Conservation (phyloP, 805 yeast genomes). For the Candida montana region DNA sequence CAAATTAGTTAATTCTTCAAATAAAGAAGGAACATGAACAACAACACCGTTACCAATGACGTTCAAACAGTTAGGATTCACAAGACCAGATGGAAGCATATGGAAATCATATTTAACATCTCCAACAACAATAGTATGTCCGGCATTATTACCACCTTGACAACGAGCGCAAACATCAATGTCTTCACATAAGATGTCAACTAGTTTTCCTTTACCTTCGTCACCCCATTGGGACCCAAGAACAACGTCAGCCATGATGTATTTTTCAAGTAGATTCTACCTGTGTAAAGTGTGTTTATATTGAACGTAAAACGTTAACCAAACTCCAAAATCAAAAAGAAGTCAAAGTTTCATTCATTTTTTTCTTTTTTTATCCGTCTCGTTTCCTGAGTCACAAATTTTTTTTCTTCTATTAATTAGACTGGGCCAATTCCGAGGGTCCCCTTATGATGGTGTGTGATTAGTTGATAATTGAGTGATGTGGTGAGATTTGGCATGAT, state of each 20-base stretch:
- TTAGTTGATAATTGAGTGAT: too few species aligned
- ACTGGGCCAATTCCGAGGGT: background rate
- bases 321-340: constrained; percentile 6
- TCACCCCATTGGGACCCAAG: constrained; percentile 99
- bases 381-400: background rate
- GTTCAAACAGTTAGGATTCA: constrained; percentile 86
- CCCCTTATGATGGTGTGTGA: too few species aligned
- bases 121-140: constrained; percentile 94
- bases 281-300: background rate
- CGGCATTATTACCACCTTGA: constrained; percentile 99
- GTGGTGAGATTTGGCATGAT: too few species aligned
- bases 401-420: background rate
- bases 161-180: constrained; percentile 97
- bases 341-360: constrained; percentile 8
- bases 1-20: constrained; percentile 75
- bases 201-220: constrained; percentile 98
- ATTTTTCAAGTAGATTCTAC: too few species aligned
- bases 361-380: background rate
- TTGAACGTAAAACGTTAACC: constrained; percentile 12
- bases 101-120: constrained; percentile 93
- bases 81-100: constrained; percentile 97
- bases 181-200: constrained; percentile 89
- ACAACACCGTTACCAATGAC: constrained; percentile 96
- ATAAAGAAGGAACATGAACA: constrained; percentile 89
- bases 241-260: constrained; percentile 57